Conservation (phyloP, 441 rosid genomes). For the Syzygium syzygioides region DNA sequence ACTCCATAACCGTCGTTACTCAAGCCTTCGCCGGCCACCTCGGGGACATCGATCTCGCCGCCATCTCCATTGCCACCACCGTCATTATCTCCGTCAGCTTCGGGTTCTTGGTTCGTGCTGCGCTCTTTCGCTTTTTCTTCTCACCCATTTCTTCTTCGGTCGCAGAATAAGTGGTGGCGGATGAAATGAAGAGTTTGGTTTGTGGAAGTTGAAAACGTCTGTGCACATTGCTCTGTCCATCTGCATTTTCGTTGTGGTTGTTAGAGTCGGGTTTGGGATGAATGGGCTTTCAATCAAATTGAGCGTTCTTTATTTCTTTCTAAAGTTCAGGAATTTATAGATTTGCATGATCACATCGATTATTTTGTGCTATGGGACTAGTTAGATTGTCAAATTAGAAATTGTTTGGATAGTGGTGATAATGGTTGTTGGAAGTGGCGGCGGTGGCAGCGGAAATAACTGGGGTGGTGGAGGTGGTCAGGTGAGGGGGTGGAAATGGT, state of each 20-base stretch:
- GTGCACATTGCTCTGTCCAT: not conserved
- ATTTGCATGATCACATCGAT: not conserved
- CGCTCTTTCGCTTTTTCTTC: not conserved
- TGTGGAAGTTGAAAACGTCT: not conserved
- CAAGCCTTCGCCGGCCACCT: slow-evolving; percentile 41
- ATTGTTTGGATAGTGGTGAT: not conserved
- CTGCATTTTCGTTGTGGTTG: not conserved
- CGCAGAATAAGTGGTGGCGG: not conserved
- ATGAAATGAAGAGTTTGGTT: not conserved
- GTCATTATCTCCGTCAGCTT: slow-evolving; percentile 27
- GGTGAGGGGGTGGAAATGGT: not conserved
- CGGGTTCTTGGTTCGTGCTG: slow-evolving; percentile 27
- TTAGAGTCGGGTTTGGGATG: not conserved
- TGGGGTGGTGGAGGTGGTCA: not conserved
- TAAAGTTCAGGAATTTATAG: not conserved
- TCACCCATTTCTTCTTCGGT: not conserved
- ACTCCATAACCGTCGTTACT: slow-evolving; percentile 31
- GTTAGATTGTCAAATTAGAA: not conserved
- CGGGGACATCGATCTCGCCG: slow-evolving; percentile 31
- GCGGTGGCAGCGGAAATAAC: not conserved
- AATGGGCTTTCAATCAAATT: not conserved
- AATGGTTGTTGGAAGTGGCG: not conserved
- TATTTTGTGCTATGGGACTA: not conserved
- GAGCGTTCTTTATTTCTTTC: not conserved
- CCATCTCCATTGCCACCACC: slow-evolving; percentile 34